Base-by-base conservation (phyloP, 2,329 filamentous ascomycete species). In the Venturia effusa region DNA sequence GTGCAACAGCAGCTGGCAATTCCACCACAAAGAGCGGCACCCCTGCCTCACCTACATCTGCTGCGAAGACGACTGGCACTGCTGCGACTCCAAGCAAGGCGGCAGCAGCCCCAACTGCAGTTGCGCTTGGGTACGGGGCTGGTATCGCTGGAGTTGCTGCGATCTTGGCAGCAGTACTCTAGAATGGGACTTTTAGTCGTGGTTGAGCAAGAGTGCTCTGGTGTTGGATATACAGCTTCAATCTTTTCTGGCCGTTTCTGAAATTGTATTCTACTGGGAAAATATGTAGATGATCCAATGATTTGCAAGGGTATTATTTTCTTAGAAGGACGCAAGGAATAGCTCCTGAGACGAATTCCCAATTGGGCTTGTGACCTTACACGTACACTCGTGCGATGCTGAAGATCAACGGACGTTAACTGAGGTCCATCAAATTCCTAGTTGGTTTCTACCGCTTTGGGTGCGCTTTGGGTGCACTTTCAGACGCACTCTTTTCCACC, bases 21-120 rank as follows among this genome's bases (percentile, higher is more conserved):
- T 65, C 70, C 45, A 63, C 68, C 4, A 66, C 67, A 17, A 63
- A n/a, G 13, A 67, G 66, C 4, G 64, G 61, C 17, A 65, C 66
- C 45, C 64, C 67, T 32, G 62, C 57, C 39, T 32, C 32, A 2
- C 41, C 30, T 30, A 63, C 63, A 4, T 48, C 62, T 7, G 34
- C 61, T n/a, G 24, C 30, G 6, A 43, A n/a, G 17, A n/a, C 64
- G n/a, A 62, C n/a, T 17, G 39, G 32, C 22, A 30, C 64, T 19
- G 60, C 59, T 64, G 57, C 63, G 13, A 24, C 59, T 22, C 40
- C 37, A 3, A 45, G 37, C 30, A 37, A 32, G 39, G 62, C n/a
- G 11, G 40, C 5, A 24, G 55, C 39, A 13, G 39, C 40, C 11
- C 34, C 59, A 17, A 40, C 59, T 55, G 63, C 17, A 30, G 24